Percentiles rank a stretch among this genome's conserved stretches.
Evolutionary conservation across 176 grass and related monocot species (phyloP).

Genomic region (bread wheat (Triticum aestivum)): IWGSC_CS_RefSeq_v2.1 NC_057798.1:188131343-188131842

Average conservation of each 20-base stretch:
- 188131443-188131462: neutral
- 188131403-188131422: neutral
- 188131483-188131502: neutral
- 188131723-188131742: neutral
- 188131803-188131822: neutral
- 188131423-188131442: neutral
- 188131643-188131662: too few relatives aligned
- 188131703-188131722: neutral
- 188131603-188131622: neutral
- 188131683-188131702: neutral
- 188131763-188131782: conserved; percentile 4
- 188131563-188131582: neutral
- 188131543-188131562: neutral
- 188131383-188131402: neutral
- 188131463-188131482: neutral
- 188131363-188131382: conserved; percentile 6
- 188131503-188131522: neutral
- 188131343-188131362: neutral
- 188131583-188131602: neutral
- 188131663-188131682: neutral
- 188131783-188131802: conserved; percentile 36
- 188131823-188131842: neutral
- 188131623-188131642: neutral
- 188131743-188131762: conserved; percentile 18
- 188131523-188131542: neutral